A percentile compares a stretch with the other conserved stretches of the same genome.
phyloP scores from a whole-genome alignment of 768 basidiomycete genomes.

The Tylopilus cervinicoccineus region DNA sequence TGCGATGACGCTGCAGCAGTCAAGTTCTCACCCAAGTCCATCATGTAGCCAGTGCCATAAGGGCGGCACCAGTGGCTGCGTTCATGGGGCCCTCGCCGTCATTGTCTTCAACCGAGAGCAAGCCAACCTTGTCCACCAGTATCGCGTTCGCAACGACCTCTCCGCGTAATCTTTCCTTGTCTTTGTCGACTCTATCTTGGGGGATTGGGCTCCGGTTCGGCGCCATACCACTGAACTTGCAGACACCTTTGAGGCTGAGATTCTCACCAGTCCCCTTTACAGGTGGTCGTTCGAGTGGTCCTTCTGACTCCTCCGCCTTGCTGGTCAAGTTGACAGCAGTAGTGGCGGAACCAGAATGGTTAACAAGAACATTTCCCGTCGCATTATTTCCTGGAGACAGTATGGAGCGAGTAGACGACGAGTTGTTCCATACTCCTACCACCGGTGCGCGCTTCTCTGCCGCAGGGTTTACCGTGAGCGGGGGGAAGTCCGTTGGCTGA shows the following conservation, averaged over 20 bases:
- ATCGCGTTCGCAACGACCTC: slow-evolving; percentile 34
- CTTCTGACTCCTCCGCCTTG: slow-evolving; percentile 45
- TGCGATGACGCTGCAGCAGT: not conserved
- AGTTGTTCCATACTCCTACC: slow-evolving; percentile 69
- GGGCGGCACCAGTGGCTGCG: slow-evolving; percentile 9
- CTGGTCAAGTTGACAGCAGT: slow-evolving; percentile 1
- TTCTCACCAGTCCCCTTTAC: slow-evolving; percentile 42
- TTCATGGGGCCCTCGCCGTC: slow-evolving; percentile 9
- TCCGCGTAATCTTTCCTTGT: slow-evolving; percentile 34
- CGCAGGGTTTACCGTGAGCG: slow-evolving; percentile 44
- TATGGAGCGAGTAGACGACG: slow-evolving; percentile 47
- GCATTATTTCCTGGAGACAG: slow-evolving; percentile 40
- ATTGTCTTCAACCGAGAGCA: slow-evolving; percentile 34
- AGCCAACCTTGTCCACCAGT: slow-evolving; percentile 35
- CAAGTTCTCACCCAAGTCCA: slow-evolving; percentile 18
- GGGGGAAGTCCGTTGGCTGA: slow-evolving; percentile 68
- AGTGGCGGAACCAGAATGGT: slow-evolving; percentile 30
- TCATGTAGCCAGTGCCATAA: slow-evolving; percentile 27
- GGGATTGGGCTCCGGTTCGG: slow-evolving; percentile 16
- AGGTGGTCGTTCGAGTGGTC: slow-evolving; percentile 43
- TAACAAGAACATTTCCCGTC: slow-evolving; percentile 34
- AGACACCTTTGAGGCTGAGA: slow-evolving; percentile 32
- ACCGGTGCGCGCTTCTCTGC: slow-evolving; percentile 54
- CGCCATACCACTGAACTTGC: slow-evolving; percentile 17
- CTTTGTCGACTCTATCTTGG: slow-evolving; percentile 25